A percentile compares a stretch with the other conserved stretches of the same genome.
phyloP scores from a whole-genome alignment of 1,139 yeast species.

The Entelexis sorbosivorans region DNA sequence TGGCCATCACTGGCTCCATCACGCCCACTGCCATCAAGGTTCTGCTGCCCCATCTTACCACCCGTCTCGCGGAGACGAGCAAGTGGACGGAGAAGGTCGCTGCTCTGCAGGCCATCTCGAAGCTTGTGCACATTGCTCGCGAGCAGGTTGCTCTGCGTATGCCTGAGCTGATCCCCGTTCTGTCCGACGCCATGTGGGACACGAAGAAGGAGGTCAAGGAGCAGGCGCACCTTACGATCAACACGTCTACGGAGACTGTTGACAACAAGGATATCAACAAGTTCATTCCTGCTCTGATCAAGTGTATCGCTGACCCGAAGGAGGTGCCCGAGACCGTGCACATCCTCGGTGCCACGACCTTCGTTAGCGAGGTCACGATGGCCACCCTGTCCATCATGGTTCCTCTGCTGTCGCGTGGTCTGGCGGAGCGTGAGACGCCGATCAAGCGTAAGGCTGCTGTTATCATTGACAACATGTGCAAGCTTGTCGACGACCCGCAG shows the following conservation, averaged over 20 bases:
- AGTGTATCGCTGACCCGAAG: conserved; percentile 92
- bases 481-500: conserved; percentile 99
- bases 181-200: conserved; percentile 99
- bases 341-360: conserved; percentile 97
- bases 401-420: conserved; percentile 97
- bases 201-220: conserved; percentile 96
- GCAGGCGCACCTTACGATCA: conserved; percentile 91
- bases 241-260: conserved; percentile 93
- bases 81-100: conserved; percentile 99
- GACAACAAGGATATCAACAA: conserved; percentile 99
- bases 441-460: conserved; percentile 99
- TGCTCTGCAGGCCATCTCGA: conserved; percentile 69
- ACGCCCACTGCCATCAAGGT: conserved; percentile 93
- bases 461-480: conserved; percentile 99
- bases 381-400: conserved; percentile 99
- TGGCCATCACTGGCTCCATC: conserved; percentile 66
- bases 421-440: conserved; percentile 98
- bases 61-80: conserved; percentile 59
- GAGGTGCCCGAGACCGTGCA: conserved; percentile 99
- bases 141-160: conserved; percentile 94
- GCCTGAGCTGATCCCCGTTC: conserved; percentile 97
- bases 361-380: conserved; percentile 98
- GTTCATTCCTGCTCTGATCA: conserved; percentile 94
- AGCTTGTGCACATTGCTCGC: conserved; percentile 88
- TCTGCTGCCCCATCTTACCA: conserved; percentile 68